Evolutionary conservation across 2,329 filamentous ascomycete species (phyloP).

Genomic region (Cytospora piceicola): DNA sequence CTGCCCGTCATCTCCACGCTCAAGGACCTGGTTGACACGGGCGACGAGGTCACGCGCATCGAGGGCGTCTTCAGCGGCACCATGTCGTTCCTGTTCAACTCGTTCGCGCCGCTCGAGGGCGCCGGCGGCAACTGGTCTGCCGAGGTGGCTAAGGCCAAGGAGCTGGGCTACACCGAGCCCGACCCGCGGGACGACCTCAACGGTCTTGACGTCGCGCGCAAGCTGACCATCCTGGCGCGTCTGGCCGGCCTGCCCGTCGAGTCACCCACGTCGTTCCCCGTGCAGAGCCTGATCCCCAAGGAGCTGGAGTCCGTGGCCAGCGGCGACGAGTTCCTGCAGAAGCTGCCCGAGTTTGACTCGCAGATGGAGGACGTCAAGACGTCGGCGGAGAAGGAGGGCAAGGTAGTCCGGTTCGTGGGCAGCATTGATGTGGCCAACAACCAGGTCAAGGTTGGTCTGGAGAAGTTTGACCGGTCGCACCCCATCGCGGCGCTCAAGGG

Average conservation of each 20-base stretch:
- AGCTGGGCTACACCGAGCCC: constrained; percentile 88
- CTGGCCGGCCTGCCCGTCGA: constrained; percentile 81
- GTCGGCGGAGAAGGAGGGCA: constrained; percentile 83
- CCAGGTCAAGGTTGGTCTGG: constrained; percentile 86
- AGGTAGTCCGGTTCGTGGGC: constrained; percentile 92
- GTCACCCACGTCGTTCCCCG: constrained; percentile 86
- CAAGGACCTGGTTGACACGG: constrained; percentile 91
- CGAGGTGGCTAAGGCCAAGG: constrained; percentile 90
- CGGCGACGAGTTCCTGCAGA: constrained; percentile 83
- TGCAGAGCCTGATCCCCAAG: constrained; percentile 89
- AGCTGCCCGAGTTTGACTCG: constrained; percentile 80
- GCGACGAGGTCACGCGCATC: constrained; percentile 87
- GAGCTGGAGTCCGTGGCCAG: constrained; percentile 77
- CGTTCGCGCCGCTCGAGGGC: constrained; percentile 81
- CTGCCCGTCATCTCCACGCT: constrained; percentile 92
- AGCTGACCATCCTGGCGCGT: constrained; percentile 91
- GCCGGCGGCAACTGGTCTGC: constrained; percentile 83
- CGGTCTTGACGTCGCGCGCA: constrained; percentile 88
- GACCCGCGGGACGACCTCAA: constrained; percentile 87
- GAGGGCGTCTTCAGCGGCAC: constrained; percentile 98
- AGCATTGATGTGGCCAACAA: constrained; percentile 85
- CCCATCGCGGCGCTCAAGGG: constrained; percentile 94
- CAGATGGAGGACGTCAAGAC: constrained; percentile 87
- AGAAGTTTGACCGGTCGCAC: constrained; percentile 85
- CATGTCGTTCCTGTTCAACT: constrained; percentile 98